Conservation (phyloP, 73 alveolate genomes). For the Paramecium sonneborni region DNA sequence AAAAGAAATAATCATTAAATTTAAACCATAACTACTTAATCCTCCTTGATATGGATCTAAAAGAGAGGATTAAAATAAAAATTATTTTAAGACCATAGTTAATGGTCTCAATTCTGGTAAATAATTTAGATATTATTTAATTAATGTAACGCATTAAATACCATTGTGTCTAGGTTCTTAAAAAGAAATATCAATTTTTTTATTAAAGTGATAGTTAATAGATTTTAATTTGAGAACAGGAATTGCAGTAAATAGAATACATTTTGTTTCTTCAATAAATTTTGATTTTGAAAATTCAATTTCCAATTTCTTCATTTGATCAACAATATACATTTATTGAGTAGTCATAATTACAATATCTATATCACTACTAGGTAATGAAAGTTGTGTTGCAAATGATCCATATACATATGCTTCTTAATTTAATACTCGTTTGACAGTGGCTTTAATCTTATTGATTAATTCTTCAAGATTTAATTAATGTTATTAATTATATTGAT, state of each 20-base stretch:
- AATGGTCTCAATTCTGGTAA: slow-evolving; percentile 33
- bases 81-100: slow-evolving; percentile 43
- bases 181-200: slow-evolving; percentile 56
- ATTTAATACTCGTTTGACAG: background rate
- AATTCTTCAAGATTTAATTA: background rate
- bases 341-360: slow-evolving; percentile 55
- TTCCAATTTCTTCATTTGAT: slow-evolving; percentile 33
- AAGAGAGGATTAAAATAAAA: slow-evolving; percentile 32
- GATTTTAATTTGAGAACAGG: slow-evolving; percentile 55
- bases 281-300: background rate
- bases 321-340: background rate
- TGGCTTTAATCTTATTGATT: background rate
- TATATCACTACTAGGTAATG: slow-evolving; percentile 59
- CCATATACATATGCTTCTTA: slow-evolving; percentile 40
- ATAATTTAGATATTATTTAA: background rate
- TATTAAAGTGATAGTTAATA: background rate
- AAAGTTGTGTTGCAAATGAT: slow-evolving; percentile 37
- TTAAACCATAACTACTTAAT: slow-evolving; percentile 62
- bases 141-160: slow-evolving; percentile 39
- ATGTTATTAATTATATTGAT: background rate
- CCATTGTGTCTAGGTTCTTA: slow-evolving; percentile 65
- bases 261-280: slow-evolving; percentile 39
- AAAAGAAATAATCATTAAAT: slow-evolving; percentile 43
- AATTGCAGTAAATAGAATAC: slow-evolving; percentile 24
- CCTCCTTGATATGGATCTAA: slow-evolving; percentile 68